Percentiles rank a stretch among this genome's conserved stretches.
Evolutionary conservation across 2,329 filamentous ascomycete species (phyloP).

Genomic region (Paracorniculantispora psalliotae): DNA sequence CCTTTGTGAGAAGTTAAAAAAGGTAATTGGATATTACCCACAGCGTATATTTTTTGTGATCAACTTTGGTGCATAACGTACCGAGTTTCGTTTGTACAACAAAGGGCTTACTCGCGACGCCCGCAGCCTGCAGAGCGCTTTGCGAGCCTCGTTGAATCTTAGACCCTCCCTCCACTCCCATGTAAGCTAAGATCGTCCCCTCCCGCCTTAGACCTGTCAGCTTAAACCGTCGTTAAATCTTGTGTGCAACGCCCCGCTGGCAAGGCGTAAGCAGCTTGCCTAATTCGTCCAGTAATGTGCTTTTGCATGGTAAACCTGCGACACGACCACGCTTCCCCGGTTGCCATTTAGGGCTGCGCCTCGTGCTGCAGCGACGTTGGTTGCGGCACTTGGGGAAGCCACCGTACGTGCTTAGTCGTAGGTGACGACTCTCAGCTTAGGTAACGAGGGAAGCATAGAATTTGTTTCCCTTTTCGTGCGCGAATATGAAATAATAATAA

Average conservation of each 20-base stretch:
- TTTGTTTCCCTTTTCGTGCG: neutral
- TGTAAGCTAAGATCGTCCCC: neutral
- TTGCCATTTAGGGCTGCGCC: neutral
- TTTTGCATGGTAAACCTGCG: neutral
- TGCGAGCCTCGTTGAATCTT: conserved; percentile 2
- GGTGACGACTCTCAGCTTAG: neutral
- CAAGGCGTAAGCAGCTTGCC: neutral
- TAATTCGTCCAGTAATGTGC: neutral
- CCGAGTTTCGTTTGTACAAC: too few relatives aligned
- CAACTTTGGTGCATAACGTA: too few relatives aligned
- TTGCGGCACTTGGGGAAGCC: neutral
- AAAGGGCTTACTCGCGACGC: too few relatives aligned
- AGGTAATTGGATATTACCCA: too few relatives aligned
- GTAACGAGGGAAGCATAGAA: neutral
- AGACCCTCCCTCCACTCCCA: neutral
- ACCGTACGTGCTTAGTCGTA: neutral
- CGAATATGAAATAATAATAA: neutral
- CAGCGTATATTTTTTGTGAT: too few relatives aligned
- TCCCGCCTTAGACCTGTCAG: neutral
- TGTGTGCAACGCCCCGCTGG: neutral
- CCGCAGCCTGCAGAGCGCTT: too few relatives aligned
- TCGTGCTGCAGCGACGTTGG: neutral
- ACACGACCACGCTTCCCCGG: neutral
- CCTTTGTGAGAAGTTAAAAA: too few relatives aligned
- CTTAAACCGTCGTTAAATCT: conserved; percentile 9